A percentile compares a stretch with the other conserved stretches of the same genome.
phyloP scores from a whole-genome alignment of 2,329 filamentous ascomycete species.

The Aspergillus spinulosporus region DNA sequence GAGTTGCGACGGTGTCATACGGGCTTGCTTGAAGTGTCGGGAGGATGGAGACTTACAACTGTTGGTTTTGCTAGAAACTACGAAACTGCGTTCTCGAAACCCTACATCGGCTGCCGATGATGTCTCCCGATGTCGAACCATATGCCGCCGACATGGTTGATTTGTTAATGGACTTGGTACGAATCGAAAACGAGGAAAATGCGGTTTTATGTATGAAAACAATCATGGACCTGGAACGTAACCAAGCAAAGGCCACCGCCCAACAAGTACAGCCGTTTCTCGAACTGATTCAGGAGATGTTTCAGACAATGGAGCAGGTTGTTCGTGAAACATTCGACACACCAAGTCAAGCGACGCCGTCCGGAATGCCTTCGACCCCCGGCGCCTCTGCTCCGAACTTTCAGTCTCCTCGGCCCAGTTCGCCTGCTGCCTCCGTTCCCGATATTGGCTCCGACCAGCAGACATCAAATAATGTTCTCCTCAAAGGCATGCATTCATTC shows the following conservation, averaged over 20 bases:
- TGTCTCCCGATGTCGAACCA: slow-evolving; percentile 78
- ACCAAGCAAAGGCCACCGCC: slow-evolving; percentile 80
- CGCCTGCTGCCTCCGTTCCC: slow-evolving; percentile 75
- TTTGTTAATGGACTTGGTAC: slow-evolving; percentile 82
- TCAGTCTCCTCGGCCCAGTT: slow-evolving; percentile 85
- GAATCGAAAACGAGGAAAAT: slow-evolving; percentile 96
- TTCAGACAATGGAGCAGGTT: slow-evolving; percentile 89
- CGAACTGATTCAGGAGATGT: slow-evolving; percentile 89
- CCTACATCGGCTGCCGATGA: slow-evolving; percentile 78
- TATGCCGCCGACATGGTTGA: slow-evolving; percentile 89
- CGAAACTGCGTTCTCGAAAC: slow-evolving; percentile 94
- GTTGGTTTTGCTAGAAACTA: slow-evolving; percentile 62
- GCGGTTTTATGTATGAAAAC: slow-evolving; percentile 98
- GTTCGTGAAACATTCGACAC: slow-evolving; percentile 95
- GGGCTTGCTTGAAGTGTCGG: not conserved
- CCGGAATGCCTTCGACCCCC: slow-evolving; percentile 55
- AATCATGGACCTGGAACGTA: slow-evolving; percentile 92
- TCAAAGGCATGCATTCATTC: slow-evolving; percentile 98
- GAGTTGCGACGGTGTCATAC: slow-evolving; percentile 31
- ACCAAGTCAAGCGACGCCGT: slow-evolving; percentile 56
- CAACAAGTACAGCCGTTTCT: slow-evolving; percentile 86
- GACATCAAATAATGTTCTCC: slow-evolving; percentile 74
- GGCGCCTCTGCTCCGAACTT: slow-evolving; percentile 63
- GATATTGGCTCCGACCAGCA: slow-evolving; percentile 84
- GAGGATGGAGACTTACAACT: slow-evolving; percentile 2